Percentiles rank a stretch among this genome's conserved stretches.
Evolutionary conservation across 2,329 filamentous ascomycete species (phyloP).

Genomic region (Hypoxylon sp.): DNA sequence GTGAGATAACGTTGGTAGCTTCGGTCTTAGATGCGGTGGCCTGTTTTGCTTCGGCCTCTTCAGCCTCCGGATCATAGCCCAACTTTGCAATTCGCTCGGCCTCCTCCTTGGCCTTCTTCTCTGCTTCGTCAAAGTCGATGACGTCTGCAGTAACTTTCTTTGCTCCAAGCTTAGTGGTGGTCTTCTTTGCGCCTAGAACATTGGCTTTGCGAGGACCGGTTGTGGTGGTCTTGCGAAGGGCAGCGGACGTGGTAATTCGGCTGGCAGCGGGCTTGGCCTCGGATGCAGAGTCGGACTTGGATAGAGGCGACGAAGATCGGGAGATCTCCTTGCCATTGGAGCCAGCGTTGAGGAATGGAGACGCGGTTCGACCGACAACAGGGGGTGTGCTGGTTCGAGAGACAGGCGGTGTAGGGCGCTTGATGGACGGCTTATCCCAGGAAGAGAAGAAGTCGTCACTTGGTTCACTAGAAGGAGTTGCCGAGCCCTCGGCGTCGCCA

Average conservation of each 20-base stretch:
- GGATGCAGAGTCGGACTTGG: slow-evolving; percentile 67
- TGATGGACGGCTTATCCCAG: slow-evolving; percentile 98
- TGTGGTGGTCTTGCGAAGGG: slow-evolving; percentile 81
- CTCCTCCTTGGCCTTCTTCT: slow-evolving; percentile 97
- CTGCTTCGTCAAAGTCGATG: slow-evolving; percentile 97
- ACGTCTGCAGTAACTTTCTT: slow-evolving; percentile 87
- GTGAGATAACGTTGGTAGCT: slow-evolving; percentile 74
- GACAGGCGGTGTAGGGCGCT: slow-evolving; percentile 92
- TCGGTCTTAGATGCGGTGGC: slow-evolving; percentile 55
- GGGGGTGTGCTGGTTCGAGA: slow-evolving; percentile 91
- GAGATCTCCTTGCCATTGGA: slow-evolving; percentile 77
- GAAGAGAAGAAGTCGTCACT: slow-evolving; percentile 98
- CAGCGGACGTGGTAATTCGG: slow-evolving; percentile 80
- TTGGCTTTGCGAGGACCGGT: slow-evolving; percentile 82
- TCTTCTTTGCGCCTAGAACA: slow-evolving; percentile 88
- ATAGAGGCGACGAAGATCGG: slow-evolving; percentile 87
- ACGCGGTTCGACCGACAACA: slow-evolving; percentile 81
- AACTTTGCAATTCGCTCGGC: slow-evolving; percentile 95
- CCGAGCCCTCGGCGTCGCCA: slow-evolving; percentile 72
- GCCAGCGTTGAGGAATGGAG: slow-evolving; percentile 88
- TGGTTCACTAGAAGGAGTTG: slow-evolving; percentile 83
- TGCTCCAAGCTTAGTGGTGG: slow-evolving; percentile 82
- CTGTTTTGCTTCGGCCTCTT: slow-evolving; percentile 67
- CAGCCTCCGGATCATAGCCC: slow-evolving; percentile 93
- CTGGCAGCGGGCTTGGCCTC: slow-evolving; percentile 73